A percentile compares a stretch with the other conserved stretches of the same genome.
These are phyloP conservation scores for Globisporangium viniferum DNA, from an alignment of 352 stramenopile genomes.

Conservation along the genomic window DNA sequence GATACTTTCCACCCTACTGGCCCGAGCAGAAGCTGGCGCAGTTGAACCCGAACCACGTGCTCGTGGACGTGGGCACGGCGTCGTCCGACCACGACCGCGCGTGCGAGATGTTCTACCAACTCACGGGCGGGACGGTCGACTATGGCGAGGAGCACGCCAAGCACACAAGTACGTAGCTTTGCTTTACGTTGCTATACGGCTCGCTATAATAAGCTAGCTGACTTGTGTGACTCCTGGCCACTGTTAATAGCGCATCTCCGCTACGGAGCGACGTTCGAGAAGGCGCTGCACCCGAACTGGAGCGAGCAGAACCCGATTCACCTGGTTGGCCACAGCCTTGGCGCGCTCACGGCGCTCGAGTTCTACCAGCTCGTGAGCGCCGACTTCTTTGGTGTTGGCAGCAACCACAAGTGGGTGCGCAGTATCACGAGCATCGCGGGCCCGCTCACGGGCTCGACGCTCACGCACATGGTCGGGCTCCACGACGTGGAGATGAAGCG, in stretches of 20 bases:
- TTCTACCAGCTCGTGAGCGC: constrained; percentile 64
- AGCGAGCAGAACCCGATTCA: constrained; percentile 50
- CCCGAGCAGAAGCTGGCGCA: constrained; percentile 39
- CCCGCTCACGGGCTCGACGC: constrained; percentile 45
- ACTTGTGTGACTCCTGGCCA: neutral
- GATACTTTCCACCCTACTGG: constrained; percentile 50
- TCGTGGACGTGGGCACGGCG: constrained; percentile 54
- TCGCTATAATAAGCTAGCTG: neutral
- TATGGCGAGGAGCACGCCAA: constrained; percentile 53
- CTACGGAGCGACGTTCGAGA: constrained; percentile 38
- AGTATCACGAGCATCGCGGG: constrained; percentile 64
- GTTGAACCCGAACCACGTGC: constrained; percentile 54
- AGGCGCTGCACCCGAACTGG: constrained; percentile 36
- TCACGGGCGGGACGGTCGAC: constrained; percentile 53
- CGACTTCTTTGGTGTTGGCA: constrained; percentile 59
- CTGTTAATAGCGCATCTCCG: constrained; percentile 29
- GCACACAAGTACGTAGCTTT: neutral
- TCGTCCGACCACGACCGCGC: constrained; percentile 71
- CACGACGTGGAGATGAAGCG: constrained; percentile 26
- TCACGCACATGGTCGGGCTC: constrained; percentile 52
- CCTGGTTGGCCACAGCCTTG: constrained; percentile 60
- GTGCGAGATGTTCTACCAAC: constrained; percentile 65
- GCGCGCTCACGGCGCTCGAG: constrained; percentile 63
- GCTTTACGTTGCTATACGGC: neutral
- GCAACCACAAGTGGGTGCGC: constrained; percentile 45